phyloP scores from a whole-genome alignment of 2,329 filamentous ascomycete genomes.

The Orbilia quercus region DNA sequence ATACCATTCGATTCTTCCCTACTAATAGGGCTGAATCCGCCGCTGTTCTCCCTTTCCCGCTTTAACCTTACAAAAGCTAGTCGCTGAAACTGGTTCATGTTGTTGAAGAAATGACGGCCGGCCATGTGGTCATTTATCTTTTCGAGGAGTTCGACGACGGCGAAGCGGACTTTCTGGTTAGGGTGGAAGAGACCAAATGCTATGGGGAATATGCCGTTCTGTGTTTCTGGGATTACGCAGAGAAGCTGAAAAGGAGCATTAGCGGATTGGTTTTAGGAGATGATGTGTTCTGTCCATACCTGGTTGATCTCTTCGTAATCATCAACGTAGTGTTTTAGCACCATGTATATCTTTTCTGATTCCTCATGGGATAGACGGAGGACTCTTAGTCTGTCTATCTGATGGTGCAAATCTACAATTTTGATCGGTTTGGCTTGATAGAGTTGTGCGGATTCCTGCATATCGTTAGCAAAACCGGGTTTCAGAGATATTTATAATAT shows the following conservation, averaged over 20 bases:
- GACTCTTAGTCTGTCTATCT: slow-evolving; percentile 88
- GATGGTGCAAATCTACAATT: slow-evolving; percentile 86
- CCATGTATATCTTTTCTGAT: slow-evolving; percentile 84
- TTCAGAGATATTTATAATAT: neutral
- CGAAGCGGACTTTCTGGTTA: slow-evolving; percentile 79
- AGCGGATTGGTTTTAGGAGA: too few relatives aligned
- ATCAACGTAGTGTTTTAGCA: slow-evolving; percentile 78
- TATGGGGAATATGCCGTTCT: slow-evolving; percentile 89
- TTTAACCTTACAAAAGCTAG: slow-evolving; percentile 83
- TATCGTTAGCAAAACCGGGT: slow-evolving; percentile 62
- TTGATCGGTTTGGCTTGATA: slow-evolving; percentile 76
- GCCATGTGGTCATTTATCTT: slow-evolving; percentile 84
- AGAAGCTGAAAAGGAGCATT: too few relatives aligned
- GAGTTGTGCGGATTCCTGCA: slow-evolving; percentile 73
- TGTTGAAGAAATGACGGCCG: slow-evolving; percentile 90
- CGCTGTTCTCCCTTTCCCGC: slow-evolving; percentile 68
- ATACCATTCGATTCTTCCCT: slow-evolving; percentile 27
- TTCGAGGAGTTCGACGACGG: slow-evolving; percentile 82
- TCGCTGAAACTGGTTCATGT: slow-evolving; percentile 87
- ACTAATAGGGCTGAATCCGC: slow-evolving; percentile 28
- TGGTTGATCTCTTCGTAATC: slow-evolving; percentile 84
- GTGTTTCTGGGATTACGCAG: slow-evolving; percentile 82
- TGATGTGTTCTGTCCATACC: slow-evolving; percentile 24
- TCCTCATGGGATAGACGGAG: slow-evolving; percentile 80
- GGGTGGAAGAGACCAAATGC: slow-evolving; percentile 93